Base-by-base conservation (phyloP, 306 rosid species). In the Begonia masoniana region DNA sequence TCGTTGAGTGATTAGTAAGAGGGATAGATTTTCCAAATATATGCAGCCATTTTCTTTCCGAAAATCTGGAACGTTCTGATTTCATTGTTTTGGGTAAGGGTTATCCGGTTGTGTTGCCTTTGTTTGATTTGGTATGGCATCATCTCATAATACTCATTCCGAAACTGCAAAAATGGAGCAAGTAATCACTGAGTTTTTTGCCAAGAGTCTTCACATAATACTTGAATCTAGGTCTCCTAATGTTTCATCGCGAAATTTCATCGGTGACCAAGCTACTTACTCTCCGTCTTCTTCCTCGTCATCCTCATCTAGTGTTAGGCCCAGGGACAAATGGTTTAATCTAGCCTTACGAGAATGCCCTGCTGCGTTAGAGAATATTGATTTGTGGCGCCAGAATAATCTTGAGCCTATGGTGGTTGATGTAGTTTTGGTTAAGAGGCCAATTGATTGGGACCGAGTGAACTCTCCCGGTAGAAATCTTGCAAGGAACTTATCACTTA, bases 271-370 rank as follows among this genome's bases (percentile, higher is more conserved):
- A 67, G 67, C 58, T 51, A 23, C 73, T 21, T 58, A 77, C 0
- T 82, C 97, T 2, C 94, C 91, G 0, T 85, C 85, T 2, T 82
- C 95, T 0, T 80, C 95, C 6, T 66, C 87, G 0, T 76, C 89
- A 0, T 82, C 94, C 9, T 76, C 95, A 1, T 81, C 94, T 0
- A 80, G 94, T 43, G 84, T 82, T 74, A 62, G 80, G 71, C 85
- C 81, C 2, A 80, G 89, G 78, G 94, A 89, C 59, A 85, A 80
- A 65, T 82, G 95, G 95, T 89, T 89, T 64, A 85, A 85, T 78
- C 69, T 85, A 56, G 85, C 95, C 0, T 72, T 82, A 5, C 67
- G 85, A 57, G 91, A 82, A 59, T 80, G 94, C 62, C 78, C 91
- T 46, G 80, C 70, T 0, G 84, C 82, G 1, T 17, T 89, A 5